Evolutionary conservation across 192 early-diverging fungal genomes (phyloP).

Genomic region (Gaertneriomyces semiglobifer): DNA sequence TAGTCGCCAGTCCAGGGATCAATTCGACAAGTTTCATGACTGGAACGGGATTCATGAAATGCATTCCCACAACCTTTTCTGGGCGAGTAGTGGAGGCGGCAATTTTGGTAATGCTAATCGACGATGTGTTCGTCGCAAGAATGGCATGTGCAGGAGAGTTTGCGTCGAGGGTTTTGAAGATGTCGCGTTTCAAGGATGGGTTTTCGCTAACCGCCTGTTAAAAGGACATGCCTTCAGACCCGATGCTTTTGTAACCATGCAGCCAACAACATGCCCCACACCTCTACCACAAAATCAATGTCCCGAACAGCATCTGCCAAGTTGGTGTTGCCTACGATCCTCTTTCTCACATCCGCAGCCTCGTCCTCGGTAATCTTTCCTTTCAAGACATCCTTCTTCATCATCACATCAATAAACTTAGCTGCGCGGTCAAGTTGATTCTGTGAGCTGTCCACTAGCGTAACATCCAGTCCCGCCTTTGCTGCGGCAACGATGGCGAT

Average conservation of each 20-base stretch:
- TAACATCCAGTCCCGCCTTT: conserved; percentile 71
- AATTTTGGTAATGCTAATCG: conserved; percentile 95
- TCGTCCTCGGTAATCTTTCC: conserved; percentile 80
- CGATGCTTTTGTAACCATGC: neutral
- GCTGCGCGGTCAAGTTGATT: conserved; percentile 76
- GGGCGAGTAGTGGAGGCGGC: conserved; percentile 81
- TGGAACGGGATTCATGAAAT: conserved; percentile 97
- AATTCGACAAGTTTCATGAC: conserved; percentile 97
- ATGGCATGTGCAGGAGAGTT: conserved; percentile 68
- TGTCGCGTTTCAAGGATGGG: conserved; percentile 70
- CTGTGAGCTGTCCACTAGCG: conserved; percentile 74
- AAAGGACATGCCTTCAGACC: conserved; percentile 16
- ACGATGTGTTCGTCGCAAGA: conserved; percentile 95
- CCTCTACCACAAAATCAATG: conserved; percentile 88
- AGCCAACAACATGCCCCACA: conserved; percentile 4
- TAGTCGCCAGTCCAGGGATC: conserved; percentile 90
- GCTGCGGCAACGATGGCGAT: conserved; percentile 89
- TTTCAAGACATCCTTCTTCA: conserved; percentile 88
- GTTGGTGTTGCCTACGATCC: conserved; percentile 59
- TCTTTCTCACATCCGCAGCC: conserved; percentile 53
- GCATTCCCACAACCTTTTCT: conserved; percentile 94
- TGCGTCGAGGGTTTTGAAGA: conserved; percentile 76
- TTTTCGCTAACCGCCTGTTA: conserved; percentile 81
- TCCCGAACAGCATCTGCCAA: conserved; percentile 57
- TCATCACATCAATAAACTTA: conserved; percentile 69